These are phyloP conservation scores for Dendryphion nanum DNA, from an alignment of 2,329 filamentous ascomycete species.

Conservation along the genomic window DNA sequence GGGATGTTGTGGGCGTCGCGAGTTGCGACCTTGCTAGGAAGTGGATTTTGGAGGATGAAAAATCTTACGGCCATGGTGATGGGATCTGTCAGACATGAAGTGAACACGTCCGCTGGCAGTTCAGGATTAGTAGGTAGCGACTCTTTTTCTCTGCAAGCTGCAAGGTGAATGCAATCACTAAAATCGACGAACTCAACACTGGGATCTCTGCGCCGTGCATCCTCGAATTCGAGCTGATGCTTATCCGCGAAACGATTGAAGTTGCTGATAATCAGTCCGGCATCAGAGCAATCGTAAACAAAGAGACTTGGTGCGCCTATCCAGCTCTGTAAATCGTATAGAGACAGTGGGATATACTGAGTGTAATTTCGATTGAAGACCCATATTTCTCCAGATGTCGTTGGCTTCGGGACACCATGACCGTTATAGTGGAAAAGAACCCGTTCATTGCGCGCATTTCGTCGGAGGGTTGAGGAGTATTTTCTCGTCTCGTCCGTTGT, in stretches of 20 bases:
- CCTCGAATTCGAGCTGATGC: conserved; percentile 84
- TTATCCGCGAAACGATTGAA: conserved; percentile 94
- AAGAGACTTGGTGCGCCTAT: conserved; percentile 93
- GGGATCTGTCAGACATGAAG: conserved; percentile 90
- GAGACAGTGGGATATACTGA: conserved; percentile 94
- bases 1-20: conserved; percentile 87
- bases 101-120: conserved; percentile 92
- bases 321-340: conserved; percentile 95
- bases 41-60: conserved; percentile 89
- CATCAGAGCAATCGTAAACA: conserved; percentile 96
- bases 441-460: conserved; percentile 92
- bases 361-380: conserved; percentile 99
- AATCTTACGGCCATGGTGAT: conserved; percentile 97
- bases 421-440: conserved; percentile 99
- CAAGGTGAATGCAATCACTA: conserved; percentile 86
- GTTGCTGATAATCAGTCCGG: conserved; percentile 91
- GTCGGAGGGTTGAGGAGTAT: conserved; percentile 83
- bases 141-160: conserved; percentile 86
- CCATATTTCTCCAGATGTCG: conserved; percentile 95
- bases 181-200: conserved; percentile 64
- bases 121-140: conserved; percentile 92
- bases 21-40: conserved; percentile 65
- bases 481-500: conserved; percentile 97
- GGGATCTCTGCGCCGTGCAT: conserved; percentile 72
- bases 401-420: conserved; percentile 94